Evolutionary conservation across 352 stramenopile species (phyloP).

Genomic region (Plasmopara muralis): DNA sequence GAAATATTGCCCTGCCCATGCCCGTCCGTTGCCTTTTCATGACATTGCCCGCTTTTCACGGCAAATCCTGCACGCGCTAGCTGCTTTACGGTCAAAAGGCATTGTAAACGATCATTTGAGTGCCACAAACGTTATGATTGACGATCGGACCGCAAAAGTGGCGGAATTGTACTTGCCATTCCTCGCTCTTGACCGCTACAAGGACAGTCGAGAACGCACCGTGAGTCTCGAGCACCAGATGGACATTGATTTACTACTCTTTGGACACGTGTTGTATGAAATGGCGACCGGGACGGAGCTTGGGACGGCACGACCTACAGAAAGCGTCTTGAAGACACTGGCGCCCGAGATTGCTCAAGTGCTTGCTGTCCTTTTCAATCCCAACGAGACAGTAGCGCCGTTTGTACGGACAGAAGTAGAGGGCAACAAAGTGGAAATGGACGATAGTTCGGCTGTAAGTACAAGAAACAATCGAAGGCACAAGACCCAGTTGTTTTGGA

Average conservation of each 20-base stretch:
- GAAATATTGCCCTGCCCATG: constrained; percentile 46
- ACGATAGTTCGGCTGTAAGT: too few relatives aligned
- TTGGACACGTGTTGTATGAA: constrained; percentile 70
- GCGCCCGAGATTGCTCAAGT: constrained; percentile 50
- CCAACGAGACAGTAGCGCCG: constrained; percentile 9
- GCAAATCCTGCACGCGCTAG: constrained; percentile 56
- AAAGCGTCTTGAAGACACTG: constrained; percentile 45
- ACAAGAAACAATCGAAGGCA: too few relatives aligned
- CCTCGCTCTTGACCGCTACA: constrained; percentile 52
- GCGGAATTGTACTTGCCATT: constrained; percentile 59
- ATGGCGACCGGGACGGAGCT: constrained; percentile 69
- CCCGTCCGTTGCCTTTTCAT: constrained; percentile 28
- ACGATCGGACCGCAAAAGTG: constrained; percentile 49
- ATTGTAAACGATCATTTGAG: constrained; percentile 66
- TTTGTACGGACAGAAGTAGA: neutral
- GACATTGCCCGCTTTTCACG: constrained; percentile 54
- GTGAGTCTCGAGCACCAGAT: constrained; percentile 56
- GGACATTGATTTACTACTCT: constrained; percentile 62
- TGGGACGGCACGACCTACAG: constrained; percentile 29
- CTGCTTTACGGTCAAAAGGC: constrained; percentile 45
- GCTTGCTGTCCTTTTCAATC: constrained; percentile 48
- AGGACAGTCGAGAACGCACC: constrained; percentile 44
- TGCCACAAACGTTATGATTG: constrained; percentile 56
- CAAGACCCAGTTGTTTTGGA: constrained; percentile 28
- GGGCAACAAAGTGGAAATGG: too few relatives aligned